phyloP scores from a whole-genome alignment of 371 early-diverging fungal genomes.

The Mucor irregularis region DNA sequence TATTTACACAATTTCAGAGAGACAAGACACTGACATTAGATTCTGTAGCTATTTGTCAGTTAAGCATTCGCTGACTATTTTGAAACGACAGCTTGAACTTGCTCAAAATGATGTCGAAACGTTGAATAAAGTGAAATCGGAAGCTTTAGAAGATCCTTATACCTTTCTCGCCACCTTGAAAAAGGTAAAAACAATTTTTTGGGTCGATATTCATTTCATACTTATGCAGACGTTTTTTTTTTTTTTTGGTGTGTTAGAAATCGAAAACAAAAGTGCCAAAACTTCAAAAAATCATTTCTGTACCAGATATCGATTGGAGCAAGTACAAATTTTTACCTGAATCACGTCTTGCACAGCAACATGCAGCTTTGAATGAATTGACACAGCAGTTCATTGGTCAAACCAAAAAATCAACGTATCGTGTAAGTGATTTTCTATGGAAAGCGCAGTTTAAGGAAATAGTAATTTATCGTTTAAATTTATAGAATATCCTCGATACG shows the following conservation, averaged over 20 bases:
- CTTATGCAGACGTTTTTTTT: neutral
- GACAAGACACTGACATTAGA: neutral
- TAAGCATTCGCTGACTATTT: conserved; percentile 30
- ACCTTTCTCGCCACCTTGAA: conserved; percentile 50
- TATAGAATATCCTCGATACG: conserved; percentile 26
- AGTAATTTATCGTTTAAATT: neutral
- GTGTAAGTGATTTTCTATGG: conserved; percentile 25
- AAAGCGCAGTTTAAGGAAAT: neutral
- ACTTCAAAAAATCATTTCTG: conserved; percentile 42
- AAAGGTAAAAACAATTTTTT: conserved; percentile 19
- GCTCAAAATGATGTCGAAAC: conserved; percentile 47
- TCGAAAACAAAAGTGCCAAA: conserved; percentile 29
- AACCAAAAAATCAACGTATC: conserved; percentile 14
- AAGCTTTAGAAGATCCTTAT: conserved; percentile 51
- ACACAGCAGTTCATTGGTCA: conserved; percentile 15
- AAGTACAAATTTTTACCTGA: conserved; percentile 46
- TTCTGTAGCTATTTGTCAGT: conserved; percentile 36
- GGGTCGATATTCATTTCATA: neutral
- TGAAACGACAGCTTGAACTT: conserved; percentile 46
- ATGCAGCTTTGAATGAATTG: conserved; percentile 19
- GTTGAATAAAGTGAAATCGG: conserved; percentile 43
- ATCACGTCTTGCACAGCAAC: conserved; percentile 33
- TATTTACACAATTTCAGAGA: neutral
- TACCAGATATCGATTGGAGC: conserved; percentile 45
- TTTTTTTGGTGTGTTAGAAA: conserved; percentile 8